Percentiles rank a stretch among this genome's conserved stretches.
phyloP scores from a whole-genome alignment of 305 asterid genomes.

The Fraxinus latifolia region DNA sequence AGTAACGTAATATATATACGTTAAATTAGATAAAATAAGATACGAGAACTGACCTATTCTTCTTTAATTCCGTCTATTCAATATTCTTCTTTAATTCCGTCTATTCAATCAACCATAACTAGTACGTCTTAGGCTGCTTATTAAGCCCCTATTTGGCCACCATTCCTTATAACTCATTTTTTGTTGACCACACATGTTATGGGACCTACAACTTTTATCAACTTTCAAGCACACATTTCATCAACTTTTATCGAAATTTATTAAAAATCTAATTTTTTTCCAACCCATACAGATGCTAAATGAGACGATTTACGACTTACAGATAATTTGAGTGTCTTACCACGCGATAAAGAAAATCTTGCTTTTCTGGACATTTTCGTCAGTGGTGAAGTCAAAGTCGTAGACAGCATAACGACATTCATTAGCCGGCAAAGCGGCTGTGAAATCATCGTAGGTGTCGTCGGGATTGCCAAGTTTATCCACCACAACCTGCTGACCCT shows the following conservation, averaged over 20 bases:
- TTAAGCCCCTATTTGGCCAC: not conserved
- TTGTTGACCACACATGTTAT: not conserved
- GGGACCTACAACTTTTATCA: no score
- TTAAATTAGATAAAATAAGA: not conserved
- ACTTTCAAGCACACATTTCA: no score
- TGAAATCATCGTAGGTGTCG: conserved; percentile 42
- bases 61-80: not conserved
- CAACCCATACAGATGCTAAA: not conserved
- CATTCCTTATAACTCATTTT: not conserved
- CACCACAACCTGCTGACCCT: conserved; percentile 47
- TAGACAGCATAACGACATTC: conserved; percentile 64
- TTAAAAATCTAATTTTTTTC: no score
- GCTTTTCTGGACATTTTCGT: conserved; percentile 63
- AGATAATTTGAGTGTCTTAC: conserved; percentile 22
- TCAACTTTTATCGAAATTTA: no score
- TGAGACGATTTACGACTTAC: not conserved
- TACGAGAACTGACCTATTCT: not conserved
- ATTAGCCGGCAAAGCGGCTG: conserved; percentile 42
- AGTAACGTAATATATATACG: not conserved
- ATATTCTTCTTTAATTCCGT: no score
- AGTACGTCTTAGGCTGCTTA: not conserved
- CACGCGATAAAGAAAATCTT: conserved; percentile 62
- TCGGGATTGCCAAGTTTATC: conserved; percentile 50
- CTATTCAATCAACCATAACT: not conserved
- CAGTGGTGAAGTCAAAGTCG: conserved; percentile 56